Percentiles rank a stretch among this genome's conserved stretches.
These are phyloP conservation scores for Telopea speciosissima DNA, from an alignment of 177 flowering plant species.

Conservation along the genomic window DNA sequence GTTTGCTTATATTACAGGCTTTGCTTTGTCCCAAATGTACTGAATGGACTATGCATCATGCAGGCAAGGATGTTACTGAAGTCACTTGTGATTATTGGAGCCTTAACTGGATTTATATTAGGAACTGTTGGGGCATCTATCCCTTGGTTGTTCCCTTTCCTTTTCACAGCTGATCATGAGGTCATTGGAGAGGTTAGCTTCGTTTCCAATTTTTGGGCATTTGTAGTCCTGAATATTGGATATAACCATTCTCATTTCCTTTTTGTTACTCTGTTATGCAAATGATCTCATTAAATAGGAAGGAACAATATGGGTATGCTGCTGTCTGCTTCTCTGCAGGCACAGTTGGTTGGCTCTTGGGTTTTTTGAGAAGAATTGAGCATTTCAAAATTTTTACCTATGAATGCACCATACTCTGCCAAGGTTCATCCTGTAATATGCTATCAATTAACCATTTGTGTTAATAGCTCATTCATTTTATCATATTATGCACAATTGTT, in stretches of 20 bases:
- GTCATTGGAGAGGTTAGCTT: conserved; percentile 66
- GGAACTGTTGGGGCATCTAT: conserved; percentile 63
- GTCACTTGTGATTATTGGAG: conserved; percentile 85
- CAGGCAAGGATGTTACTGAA: conserved; percentile 75
- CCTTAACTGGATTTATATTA: conserved; percentile 46
- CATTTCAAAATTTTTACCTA: no score
- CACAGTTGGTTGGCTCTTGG: no score
- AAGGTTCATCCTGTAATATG: no score
- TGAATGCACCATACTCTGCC: no score
- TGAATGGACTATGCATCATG: conserved; percentile 14
- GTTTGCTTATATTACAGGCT: conserved; percentile 4
- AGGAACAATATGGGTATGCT: not conserved
- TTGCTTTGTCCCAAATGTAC: conserved; percentile 3
- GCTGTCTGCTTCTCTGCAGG: not conserved
- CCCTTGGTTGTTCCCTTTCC: conserved; percentile 65
- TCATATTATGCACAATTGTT: no score
- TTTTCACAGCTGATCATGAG: conserved; percentile 61
- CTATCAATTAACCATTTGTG: no score
- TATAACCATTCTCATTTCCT: not conserved
- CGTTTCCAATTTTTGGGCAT: not conserved
- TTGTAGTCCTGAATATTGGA: no score
- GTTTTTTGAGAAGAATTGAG: not conserved
- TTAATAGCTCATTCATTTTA: no score
- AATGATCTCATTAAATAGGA: conserved; percentile 1
- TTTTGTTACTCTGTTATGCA: not conserved